Evolutionary conservation across 805 yeast species (phyloP), one percentile per base, ranked within the genome.

Genomic region (Ogataea nitratoaversa): DNA sequence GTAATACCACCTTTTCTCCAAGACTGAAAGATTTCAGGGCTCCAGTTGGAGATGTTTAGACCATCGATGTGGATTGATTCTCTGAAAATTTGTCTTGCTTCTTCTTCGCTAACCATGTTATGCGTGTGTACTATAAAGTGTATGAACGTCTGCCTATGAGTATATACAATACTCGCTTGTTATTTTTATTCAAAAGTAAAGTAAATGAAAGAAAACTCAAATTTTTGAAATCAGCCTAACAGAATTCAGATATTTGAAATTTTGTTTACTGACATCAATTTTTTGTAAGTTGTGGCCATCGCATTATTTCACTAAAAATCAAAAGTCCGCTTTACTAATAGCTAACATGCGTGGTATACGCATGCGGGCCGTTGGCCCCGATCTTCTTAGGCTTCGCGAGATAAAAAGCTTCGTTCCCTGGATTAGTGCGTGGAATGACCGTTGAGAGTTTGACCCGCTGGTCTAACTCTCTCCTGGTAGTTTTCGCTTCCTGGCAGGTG

Each of bases 1-100:
- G 52, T 48, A 40, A 48, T 48, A 19, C 50, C 50, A 17, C 52
- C 52, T 30, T 41, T 39, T 24, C 48, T 42, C 52, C 52, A 48
- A 9, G 46, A 38, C 16, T 43, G 29, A 34, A 48, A 48, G 12
- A 48, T 33, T 13, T 48, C 52, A 16, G 44, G 41, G 7, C 44
- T 40, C 44, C 46, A 46, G 34, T 48, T 48, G 24, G 48, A 41
- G 23, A 48, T 46, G 37, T 48, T 48, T 17, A 48, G 34, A 13
- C 50, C 47, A 40, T 48, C 52, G 31, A 48, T 38, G 31, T 48
- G 52, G 36, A 48, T 43, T 19, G 32, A 35, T 25, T 48, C 49
- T 22, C 49, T 39, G 37, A 44, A 48, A 9, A 48, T 33, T 34
- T 37, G 36, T 41, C 52, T 44, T 25, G 52, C 52, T 44, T 48